Base-by-base conservation (phyloP, 2,329 filamentous ascomycete species). In the Trichoderma koningiopsis region DNA sequence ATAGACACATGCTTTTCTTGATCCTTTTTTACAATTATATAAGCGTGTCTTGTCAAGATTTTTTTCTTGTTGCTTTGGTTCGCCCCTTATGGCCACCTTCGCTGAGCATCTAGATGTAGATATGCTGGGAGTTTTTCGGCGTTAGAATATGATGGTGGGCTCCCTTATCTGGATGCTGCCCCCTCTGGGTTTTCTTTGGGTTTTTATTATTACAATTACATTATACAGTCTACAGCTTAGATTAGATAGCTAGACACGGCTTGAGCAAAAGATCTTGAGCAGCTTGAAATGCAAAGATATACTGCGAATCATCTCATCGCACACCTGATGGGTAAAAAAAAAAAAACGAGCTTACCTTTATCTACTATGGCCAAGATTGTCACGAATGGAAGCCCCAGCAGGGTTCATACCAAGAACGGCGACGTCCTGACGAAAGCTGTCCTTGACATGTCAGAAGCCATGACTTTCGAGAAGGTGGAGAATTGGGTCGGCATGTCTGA, bases 91-190 rank as follows among this genome's bases (percentile, higher is more conserved):
- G 31, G 55, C 52, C 29, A 67, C 40, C 13, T 67, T 59, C 27
- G 27, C 29, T 67, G 64, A 59, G 59, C 64, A 67, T 59, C 49
- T 67, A 67, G 64, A 67, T 59, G 24, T 56, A 24, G 40, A 67
- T 52, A 67, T 59, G 27, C 31, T 16, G 56, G 64, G 55, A 27
- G 22, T 59, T 37, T 59, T 47, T 14, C 14, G 64, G 64, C 37
- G 64, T 67, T 67, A 5, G 40, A 22, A 29, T 53, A 40, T 16
- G 29, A 47, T 22, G 11, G 52, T 29, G 55, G 33, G 40, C 40
- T 43, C 52, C 63, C 53, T 24, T 24, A 22, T 22, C 22, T 59
- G 55, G 64, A 59, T 37, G 58, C 47, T 16, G 37, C 27, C 24
- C 29, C 40, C 24, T 24, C 11, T 33, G 16, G 55, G 29, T 19